Evolutionary conservation across 805 yeast species (phyloP).

Genomic region (Starmerella tilneyi): DNA sequence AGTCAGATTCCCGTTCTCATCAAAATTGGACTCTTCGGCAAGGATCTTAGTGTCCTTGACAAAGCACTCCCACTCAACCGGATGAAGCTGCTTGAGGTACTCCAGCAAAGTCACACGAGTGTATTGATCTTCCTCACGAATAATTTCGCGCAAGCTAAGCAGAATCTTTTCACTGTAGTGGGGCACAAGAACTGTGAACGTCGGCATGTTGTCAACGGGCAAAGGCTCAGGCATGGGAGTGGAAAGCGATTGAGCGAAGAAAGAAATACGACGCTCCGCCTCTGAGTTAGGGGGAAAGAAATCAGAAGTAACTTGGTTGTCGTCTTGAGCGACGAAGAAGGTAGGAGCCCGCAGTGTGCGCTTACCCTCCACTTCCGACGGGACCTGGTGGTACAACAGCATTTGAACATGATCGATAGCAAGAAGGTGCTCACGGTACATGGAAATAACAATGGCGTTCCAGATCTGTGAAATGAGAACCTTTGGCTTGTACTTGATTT

Average conservation of each 20-base stretch:
- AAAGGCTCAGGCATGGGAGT: constrained; percentile 98
- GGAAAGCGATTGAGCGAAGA: constrained; percentile 97
- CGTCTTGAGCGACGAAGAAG: constrained; percentile 96
- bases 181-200: constrained; percentile 92
- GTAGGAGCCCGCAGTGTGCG: constrained; percentile 98
- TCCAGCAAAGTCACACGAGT: constrained; percentile 90
- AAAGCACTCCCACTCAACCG: constrained; percentile 95
- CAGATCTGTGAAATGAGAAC: constrained; percentile 96
- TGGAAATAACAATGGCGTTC: constrained; percentile 97
- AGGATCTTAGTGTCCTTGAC: constrained; percentile 91
- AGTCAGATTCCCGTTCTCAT: constrained; percentile 36
- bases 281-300: constrained; percentile 95
- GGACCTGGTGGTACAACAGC: constrained; percentile 94
- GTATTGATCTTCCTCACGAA: constrained; percentile 93
- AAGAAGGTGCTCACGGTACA: constrained; percentile 97
- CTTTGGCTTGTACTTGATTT: constrained; percentile 96
- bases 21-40: constrained; percentile 84
- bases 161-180: constrained; percentile 93
- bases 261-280: constrained; percentile 98
- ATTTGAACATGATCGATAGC: constrained; percentile 98
- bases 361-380: constrained; percentile 95
- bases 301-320: constrained; percentile 84
- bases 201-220: constrained; percentile 99
- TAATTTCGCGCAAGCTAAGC: constrained; percentile 86
- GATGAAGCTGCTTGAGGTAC: constrained; percentile 88